phyloP scores from a whole-genome alignment of 352 stramenopile species.

The Pythium brachiatum region DNA sequence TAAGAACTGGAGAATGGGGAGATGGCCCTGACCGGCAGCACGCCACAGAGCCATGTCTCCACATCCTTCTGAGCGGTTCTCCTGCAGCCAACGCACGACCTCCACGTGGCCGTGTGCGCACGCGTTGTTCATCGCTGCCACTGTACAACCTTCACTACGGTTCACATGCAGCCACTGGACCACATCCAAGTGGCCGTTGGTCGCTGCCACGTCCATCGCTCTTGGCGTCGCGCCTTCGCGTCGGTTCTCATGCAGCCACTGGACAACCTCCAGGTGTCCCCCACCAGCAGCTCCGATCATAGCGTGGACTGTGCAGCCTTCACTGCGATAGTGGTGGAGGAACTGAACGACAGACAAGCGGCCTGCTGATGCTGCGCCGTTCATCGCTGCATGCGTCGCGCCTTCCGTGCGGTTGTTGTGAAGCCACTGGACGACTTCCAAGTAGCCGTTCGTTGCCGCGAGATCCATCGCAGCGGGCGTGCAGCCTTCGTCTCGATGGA shows the following conservation, averaged over 20 bases:
- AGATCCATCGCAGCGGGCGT: slow-evolving; percentile 35
- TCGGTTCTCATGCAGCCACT: slow-evolving; percentile 42
- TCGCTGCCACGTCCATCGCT: slow-evolving; percentile 51
- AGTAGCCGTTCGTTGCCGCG: slow-evolving; percentile 37
- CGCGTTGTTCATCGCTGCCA: slow-evolving; percentile 47
- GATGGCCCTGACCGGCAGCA: slow-evolving; percentile 50
- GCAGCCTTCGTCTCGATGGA: slow-evolving; percentile 29
- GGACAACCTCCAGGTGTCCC: slow-evolving; percentile 43
- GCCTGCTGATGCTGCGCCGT: slow-evolving; percentile 32
- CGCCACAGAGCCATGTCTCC: slow-evolving; percentile 54
- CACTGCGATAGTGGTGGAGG: slow-evolving; percentile 32
- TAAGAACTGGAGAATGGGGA: slow-evolving; percentile 43
- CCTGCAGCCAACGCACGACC: slow-evolving; percentile 54
- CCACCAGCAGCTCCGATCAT: slow-evolving; percentile 49
- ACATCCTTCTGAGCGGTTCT: slow-evolving; percentile 41
- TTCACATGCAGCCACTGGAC: slow-evolving; percentile 49
- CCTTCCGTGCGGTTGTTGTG: slow-evolving; percentile 35
- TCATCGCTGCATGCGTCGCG: slow-evolving; percentile 41
- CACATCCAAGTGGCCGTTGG: slow-evolving; percentile 47
- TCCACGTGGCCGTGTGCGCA: slow-evolving; percentile 44
- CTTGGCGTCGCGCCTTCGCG: slow-evolving; percentile 34
- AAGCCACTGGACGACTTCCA: slow-evolving; percentile 40
- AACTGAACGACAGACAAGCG: slow-evolving; percentile 39
- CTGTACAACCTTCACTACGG: slow-evolving; percentile 36
- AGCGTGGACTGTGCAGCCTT: slow-evolving; percentile 39